These are phyloP conservation scores for Cardamine occulta DNA, from an alignment of 345 rosid species.

Conservation along the genomic window DNA sequence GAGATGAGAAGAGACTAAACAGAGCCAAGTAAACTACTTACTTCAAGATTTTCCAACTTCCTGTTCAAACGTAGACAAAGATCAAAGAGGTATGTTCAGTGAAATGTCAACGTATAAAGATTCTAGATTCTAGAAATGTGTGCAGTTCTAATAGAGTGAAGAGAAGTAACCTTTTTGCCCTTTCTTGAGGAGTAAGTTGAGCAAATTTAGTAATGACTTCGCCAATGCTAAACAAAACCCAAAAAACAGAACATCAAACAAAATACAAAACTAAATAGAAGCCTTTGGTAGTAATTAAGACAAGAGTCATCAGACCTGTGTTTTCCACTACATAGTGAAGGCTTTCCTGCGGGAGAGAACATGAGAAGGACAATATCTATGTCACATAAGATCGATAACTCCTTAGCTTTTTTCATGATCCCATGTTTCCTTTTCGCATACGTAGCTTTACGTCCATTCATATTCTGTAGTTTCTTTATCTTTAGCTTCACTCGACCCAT, in stretches of 20 bases:
- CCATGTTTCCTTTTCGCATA: constrained; percentile 76
- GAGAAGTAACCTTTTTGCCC: constrained; percentile 66
- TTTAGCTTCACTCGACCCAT: constrained; percentile 86
- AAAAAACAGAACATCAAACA: constrained; percentile 15
- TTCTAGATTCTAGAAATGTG: neutral
- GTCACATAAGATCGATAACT: constrained; percentile 73
- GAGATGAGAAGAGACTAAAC: constrained; percentile 13
- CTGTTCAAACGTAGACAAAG: constrained; percentile 53
- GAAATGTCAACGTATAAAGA: neutral
- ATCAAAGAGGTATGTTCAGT: constrained; percentile 2
- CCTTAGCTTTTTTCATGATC: constrained; percentile 78
- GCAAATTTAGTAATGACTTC: constrained; percentile 76
- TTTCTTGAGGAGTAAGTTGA: constrained; percentile 83
- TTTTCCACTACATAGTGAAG: constrained; percentile 60
- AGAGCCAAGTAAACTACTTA: constrained; percentile 48
- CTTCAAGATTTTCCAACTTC: constrained; percentile 91
- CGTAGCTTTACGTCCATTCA: constrained; percentile 72
- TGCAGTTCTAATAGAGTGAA: neutral
- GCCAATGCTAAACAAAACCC: constrained; percentile 52
- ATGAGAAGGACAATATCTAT: constrained; percentile 73
- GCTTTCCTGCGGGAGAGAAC: constrained; percentile 78
- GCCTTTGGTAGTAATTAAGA: neutral
- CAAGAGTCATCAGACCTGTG: constrained; percentile 49
- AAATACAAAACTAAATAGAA: constrained; percentile 3
- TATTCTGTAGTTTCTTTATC: constrained; percentile 70